Evolutionary conservation across 1,139 yeast species (phyloP).

Genomic region (Kurtzmaniella quercitrusa): DNA sequence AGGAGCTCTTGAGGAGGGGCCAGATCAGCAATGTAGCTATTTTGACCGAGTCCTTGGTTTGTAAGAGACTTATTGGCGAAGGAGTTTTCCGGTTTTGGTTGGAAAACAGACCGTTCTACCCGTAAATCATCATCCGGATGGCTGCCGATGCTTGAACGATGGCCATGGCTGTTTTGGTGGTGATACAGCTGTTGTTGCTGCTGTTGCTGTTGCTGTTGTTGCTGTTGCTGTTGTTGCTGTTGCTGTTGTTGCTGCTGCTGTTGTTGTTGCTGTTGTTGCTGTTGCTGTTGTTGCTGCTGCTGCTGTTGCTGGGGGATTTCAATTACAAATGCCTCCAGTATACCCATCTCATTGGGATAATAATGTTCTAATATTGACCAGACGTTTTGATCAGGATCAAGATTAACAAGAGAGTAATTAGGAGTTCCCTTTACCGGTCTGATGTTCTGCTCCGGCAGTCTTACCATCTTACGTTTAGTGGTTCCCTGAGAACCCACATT

Average conservation of each 20-base stretch:
- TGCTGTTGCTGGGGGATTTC: conserved; percentile 29
- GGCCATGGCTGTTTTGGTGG: conserved; percentile 9
- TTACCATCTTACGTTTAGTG: neutral
- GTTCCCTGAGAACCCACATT: neutral
- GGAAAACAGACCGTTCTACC: conserved; percentile 9
- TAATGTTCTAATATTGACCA: conserved; percentile 56
- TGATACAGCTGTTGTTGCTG: neutral
- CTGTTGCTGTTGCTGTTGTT: neutral
- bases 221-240: conserved; percentile 3
- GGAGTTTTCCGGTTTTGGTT: conserved; percentile 25
- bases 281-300: conserved; percentile 2
- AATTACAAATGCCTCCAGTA: conserved; percentile 63
- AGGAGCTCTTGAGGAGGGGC: conserved; percentile 13
- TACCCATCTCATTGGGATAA: conserved; percentile 66
- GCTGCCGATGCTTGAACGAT: conserved; percentile 5
- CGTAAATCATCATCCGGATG: conserved; percentile 2
- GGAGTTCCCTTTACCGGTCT: neutral
- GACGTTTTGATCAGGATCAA: conserved; percentile 65
- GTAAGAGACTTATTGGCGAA: conserved; percentile 10
- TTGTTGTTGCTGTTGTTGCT: conserved; percentile 1
- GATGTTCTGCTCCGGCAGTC: conserved; percentile 1
- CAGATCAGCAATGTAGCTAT: conserved; percentile 7
- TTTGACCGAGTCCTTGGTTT: neutral
- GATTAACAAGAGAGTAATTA: conserved; percentile 17
- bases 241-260: neutral